phyloP scores from a whole-genome alignment of 805 yeast genomes.

The Saccharomycodes ludwigii region DNA sequence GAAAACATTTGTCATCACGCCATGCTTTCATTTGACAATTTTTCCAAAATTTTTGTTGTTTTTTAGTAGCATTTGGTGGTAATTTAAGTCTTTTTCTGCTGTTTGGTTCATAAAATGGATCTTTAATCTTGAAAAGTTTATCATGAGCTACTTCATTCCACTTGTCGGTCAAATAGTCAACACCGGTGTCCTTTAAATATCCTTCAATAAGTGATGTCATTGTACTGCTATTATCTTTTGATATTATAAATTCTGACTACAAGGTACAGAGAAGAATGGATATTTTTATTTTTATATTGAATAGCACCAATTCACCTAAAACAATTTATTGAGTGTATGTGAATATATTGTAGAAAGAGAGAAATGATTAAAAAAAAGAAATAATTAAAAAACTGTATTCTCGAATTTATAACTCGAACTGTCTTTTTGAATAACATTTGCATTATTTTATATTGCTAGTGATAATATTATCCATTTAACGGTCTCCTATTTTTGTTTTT shows the following conservation, averaged over 20 bases:
- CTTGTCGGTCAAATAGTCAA: conserved; percentile 5
- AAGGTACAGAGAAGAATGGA: not conserved
- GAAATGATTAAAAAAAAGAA: no score
- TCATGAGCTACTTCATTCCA: conserved; percentile 3
- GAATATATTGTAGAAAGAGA: no score
- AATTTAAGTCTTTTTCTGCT: conserved; percentile 49
- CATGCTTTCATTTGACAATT: conserved; percentile 68
- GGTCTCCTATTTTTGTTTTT: no score
- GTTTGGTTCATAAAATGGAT: conserved; percentile 49
- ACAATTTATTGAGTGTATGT: not conserved
- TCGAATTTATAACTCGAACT: no score
- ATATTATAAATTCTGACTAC: no score
- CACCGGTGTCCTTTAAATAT: conserved; percentile 1
- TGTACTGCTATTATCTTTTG: no score
- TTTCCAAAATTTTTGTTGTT: conserved; percentile 62
- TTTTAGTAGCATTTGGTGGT: conserved; percentile 43
- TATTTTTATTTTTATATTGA: conserved; percentile 2
- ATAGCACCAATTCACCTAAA: not conserved
- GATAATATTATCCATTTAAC: no score
- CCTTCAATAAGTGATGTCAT: conserved; percentile 2
- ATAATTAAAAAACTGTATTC: no score
- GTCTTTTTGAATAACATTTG: no score
- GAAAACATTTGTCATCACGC: conserved; percentile 70
- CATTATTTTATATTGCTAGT: no score
- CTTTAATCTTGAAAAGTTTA: conserved; percentile 15